Base-by-base conservation (phyloP, 495 filamentous ascomycete genomes). In the Diplogelasinospora grovesii region DNA sequence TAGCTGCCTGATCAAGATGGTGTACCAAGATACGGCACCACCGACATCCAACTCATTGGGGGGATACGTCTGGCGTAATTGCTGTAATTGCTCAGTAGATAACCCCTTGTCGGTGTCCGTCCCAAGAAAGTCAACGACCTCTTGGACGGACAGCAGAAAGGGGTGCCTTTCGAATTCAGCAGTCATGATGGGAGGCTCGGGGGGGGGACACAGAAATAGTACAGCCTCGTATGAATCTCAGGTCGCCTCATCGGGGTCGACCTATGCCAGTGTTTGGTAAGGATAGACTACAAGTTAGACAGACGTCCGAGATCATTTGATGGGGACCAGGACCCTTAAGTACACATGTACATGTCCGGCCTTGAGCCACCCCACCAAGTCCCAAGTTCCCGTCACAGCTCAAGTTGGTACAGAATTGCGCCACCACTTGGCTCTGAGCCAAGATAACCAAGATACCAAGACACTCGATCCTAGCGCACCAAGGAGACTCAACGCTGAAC, bases 11-110 rank as follows among this genome's bases (percentile, higher is more conserved):
- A 80, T 61, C 8, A 85, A 68, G 30, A 85, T 76, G 43, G 73
- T 75, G 53, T 82, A 79, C 72, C 79, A 78, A 21, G 70, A 63
- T 18, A 81, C 70, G 19, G 66, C 70, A 23, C 69, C 75, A 11
- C 77, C 77, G 5, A 78, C 66, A n/a, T 77, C 72, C 22, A 84
- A 48, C 51, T 81, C 77, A 54, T 84, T 85, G 36, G 64, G 66
- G 13, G 75, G 74, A 58, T 78, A 79, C 34, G 63, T 66, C 15
- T 57, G 41, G 41, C 74, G 68, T 18, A 73, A 51, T 28, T 74
- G 57, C 4, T 60, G 48, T 15, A 77, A 75, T 45, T 75, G 67
- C 16, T 54, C 48, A 23, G 60, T 60, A 30, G 63, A 69, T 15
- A 83, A 56, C n/a, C 80, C 81, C 32, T 60, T 74, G 38, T 84